A percentile compares a stretch with the other conserved stretches of the same genome.
Evolutionary conservation across 805 yeast genomes (phyloP).

Genomic region (Kodamaea hsintzibuensis): DNA sequence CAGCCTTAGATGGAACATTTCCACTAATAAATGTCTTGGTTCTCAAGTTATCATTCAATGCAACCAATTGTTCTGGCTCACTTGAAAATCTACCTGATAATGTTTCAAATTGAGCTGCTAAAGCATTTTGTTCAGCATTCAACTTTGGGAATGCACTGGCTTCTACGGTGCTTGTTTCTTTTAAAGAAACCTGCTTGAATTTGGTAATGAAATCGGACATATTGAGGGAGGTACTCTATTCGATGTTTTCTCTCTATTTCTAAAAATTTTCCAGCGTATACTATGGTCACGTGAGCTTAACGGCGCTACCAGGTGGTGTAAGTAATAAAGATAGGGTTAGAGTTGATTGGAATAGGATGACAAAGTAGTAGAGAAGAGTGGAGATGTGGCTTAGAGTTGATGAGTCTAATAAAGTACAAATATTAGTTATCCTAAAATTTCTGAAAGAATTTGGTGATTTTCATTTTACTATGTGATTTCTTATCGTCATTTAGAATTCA

Average conservation of each 20-base stretch:
- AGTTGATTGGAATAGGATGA: no score
- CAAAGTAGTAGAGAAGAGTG: no score
- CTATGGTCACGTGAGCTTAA: conserved; percentile 7
- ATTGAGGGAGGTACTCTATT: conserved; percentile 5
- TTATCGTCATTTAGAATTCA: no score
- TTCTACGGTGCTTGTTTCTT: conserved; percentile 22
- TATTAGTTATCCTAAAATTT: no score
- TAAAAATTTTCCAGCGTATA: conserved; percentile 6
- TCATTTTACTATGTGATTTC: no score
- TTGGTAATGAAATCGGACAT: conserved; percentile 33
- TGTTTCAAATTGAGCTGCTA: conserved; percentile 77
- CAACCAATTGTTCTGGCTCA: conserved; percentile 42
- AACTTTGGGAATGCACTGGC: conserved; percentile 29
- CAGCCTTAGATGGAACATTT: conserved; percentile 66
- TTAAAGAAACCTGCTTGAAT: conserved; percentile 32
- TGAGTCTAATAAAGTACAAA: no score
- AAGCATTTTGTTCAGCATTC: conserved; percentile 59
- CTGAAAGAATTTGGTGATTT: no score
- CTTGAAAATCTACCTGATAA: conserved; percentile 55
- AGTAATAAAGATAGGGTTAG: no score
- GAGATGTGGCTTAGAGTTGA: no score
- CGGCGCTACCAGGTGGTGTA: no score
- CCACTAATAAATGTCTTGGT: conserved; percentile 71
- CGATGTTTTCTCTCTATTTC: conserved; percentile 2
- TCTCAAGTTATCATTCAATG: conserved; percentile 71